Evolutionary conservation across 306 rosid genomes (phyloP).

Genomic region (Elaeagnus macrophylla): DNA sequence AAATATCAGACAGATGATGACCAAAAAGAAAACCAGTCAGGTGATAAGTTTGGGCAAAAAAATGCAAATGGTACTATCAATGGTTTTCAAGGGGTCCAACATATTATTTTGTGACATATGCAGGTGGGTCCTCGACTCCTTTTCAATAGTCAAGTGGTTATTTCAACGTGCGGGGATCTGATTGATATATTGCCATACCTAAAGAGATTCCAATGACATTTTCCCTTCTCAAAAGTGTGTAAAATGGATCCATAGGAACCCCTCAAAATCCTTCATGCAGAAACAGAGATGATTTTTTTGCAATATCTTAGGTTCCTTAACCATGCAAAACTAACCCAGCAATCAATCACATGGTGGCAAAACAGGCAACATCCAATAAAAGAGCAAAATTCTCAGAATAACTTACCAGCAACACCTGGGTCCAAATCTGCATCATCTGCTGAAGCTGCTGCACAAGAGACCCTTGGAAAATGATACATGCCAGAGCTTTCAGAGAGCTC

Average conservation of each 20-base stretch:
- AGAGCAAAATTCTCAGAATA: slow-evolving; percentile 6
- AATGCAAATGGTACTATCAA: too few relatives aligned
- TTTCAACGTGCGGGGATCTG: too few relatives aligned
- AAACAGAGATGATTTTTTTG: neutral
- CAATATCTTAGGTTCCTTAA: neutral
- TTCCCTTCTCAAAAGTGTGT: too few relatives aligned
- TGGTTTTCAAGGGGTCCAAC: too few relatives aligned
- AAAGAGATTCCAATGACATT: too few relatives aligned
- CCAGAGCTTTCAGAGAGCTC: slow-evolving; percentile 67
- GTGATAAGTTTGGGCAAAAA: too few relatives aligned
- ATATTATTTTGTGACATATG: too few relatives aligned
- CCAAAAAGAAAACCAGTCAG: too few relatives aligned
- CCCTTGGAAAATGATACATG: slow-evolving; percentile 67
- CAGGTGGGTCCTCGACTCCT: too few relatives aligned
- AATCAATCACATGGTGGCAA: neutral
- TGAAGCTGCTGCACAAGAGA: slow-evolving; percentile 92
- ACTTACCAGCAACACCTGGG: slow-evolving; percentile 70
- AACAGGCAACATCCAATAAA: neutral
- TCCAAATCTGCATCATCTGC: slow-evolving; percentile 95
- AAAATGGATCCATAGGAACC: neutral
- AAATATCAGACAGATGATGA: too few relatives aligned
- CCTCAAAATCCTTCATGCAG: neutral
- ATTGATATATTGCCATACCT: too few relatives aligned
- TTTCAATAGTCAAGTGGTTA: too few relatives aligned
- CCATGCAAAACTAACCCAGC: slow-evolving; percentile 2